Percentiles rank a stretch among this genome's conserved stretches.
Conservation (phyloP, 129 eudicot species). For the Chrysanthemum makinoi region DNA sequence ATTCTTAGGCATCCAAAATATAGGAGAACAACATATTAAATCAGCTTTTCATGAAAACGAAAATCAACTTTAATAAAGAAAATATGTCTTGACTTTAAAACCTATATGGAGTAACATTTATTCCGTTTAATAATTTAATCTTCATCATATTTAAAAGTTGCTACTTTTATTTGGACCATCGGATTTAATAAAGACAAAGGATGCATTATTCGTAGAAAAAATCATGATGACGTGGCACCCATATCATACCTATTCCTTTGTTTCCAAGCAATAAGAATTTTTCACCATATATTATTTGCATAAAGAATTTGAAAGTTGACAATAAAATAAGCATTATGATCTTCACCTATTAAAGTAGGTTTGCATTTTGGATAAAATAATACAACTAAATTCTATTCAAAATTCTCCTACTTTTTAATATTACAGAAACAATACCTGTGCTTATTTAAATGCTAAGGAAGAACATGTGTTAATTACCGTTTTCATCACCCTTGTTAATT, state of each 20-base stretch:
- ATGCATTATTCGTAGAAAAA: constrained; percentile 23
- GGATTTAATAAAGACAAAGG: constrained; percentile 23
- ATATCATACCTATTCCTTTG: constrained; percentile 31
- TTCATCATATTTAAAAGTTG: neutral
- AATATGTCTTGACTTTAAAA: constrained; percentile 12
- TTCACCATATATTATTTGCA: neutral
- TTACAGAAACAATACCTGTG: constrained; percentile 1
- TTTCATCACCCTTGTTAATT: too few relatives aligned
- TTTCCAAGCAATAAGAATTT: constrained; percentile 24
- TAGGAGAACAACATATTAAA: constrained; percentile 12
- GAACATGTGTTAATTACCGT: neutral
- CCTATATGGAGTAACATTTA: neutral
- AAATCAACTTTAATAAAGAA: constrained; percentile 17
- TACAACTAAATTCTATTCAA: constrained; percentile 31
- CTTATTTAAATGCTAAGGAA: neutral
- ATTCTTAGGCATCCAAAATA: constrained; percentile 4
- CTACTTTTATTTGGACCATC: constrained; percentile 16
- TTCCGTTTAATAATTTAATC: constrained; percentile 13
- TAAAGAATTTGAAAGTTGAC: constrained; percentile 20
- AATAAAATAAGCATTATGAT: constrained; percentile 21
- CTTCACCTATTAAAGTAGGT: constrained; percentile 30
- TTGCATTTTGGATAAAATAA: constrained; percentile 19
- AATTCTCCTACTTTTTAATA: constrained; percentile 27
- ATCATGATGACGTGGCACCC: constrained; percentile 23
- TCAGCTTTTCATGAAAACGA: constrained; percentile 18